Evolutionary conservation across 768 basidiomycete species (phyloP).

Genomic region (Amanita pallidorosea): DNA sequence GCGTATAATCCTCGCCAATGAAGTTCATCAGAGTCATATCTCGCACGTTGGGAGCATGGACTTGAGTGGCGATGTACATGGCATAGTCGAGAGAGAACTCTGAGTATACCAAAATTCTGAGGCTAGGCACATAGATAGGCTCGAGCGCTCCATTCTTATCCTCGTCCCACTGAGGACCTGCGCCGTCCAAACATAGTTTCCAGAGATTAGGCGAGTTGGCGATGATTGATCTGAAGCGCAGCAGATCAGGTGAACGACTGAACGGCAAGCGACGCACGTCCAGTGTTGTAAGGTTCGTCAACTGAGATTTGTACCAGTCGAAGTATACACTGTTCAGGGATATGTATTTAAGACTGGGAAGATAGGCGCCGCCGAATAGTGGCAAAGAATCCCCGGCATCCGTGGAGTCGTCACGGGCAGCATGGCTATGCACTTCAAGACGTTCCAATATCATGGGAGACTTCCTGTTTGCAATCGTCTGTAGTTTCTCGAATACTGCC

Average conservation of each 20-base stretch:
- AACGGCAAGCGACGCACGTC: slow-evolving; percentile 55
- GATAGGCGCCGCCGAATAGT: slow-evolving; percentile 39
- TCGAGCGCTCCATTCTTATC: slow-evolving; percentile 11
- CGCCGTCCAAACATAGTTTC: slow-evolving; percentile 52
- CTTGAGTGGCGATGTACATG: slow-evolving; percentile 31
- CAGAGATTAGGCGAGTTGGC: slow-evolving; percentile 33
- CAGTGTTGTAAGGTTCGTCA: slow-evolving; percentile 48
- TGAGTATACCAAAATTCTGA: slow-evolving; percentile 46
- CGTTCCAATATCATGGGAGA: slow-evolving; percentile 39
- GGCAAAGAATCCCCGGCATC: slow-evolving; percentile 24
- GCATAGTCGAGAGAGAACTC: slow-evolving; percentile 42
- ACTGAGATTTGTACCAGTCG: slow-evolving; percentile 40
- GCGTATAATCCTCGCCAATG: slow-evolving; percentile 37
- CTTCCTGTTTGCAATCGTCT: slow-evolving; percentile 20
- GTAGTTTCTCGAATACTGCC: slow-evolving; percentile 39
- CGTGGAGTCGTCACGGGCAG: slow-evolving; percentile 33
- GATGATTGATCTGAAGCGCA: slow-evolving; percentile 44
- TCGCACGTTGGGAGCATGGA: slow-evolving; percentile 46
- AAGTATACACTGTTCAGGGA: slow-evolving; percentile 50
- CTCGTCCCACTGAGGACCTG: slow-evolving; percentile 35
- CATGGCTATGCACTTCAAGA: slow-evolving; percentile 55
- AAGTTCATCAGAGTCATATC: slow-evolving; percentile 51
- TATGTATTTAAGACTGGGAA: slow-evolving; percentile 37
- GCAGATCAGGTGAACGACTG: slow-evolving; percentile 35
- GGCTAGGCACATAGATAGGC: slow-evolving; percentile 36